Evolutionary conservation across 805 yeast species (phyloP), one percentile per base, ranked within the genome.

Genomic region (Lipomyces japonicus): DNA sequence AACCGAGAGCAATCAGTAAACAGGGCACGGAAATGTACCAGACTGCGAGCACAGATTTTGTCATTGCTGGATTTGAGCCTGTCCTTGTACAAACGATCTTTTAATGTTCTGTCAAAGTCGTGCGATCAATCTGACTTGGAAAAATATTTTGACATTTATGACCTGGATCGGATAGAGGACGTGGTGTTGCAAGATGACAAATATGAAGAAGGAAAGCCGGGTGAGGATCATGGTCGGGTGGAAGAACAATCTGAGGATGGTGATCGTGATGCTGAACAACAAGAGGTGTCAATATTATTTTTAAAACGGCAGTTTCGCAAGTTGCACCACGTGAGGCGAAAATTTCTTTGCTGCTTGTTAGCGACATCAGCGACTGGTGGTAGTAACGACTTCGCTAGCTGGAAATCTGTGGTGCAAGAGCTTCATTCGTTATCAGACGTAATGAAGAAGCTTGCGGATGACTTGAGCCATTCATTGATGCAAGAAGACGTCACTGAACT

Each of bases 281-380:
- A 19, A 16, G 30, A 38, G 4, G 36, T 36, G 18, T 50, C 53
- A 2, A 26, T 57, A 6, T 37, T 24, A 24, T 26, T 43, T 16
- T 39, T 59, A 14, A 59, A 59, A 22, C 39, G 24, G 16, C 50
- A 44, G 35, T 57, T 54, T 26, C 46, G 53, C 4, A 34, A 46
- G 18, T 34, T 60, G 10, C 62, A 50, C 19, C 48, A 51, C 23
- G 44, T 40, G 2, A 51, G 63, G 4, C 53, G 59, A 21, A 51
- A 50, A 21, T 21, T 59, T 9, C 36, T 60, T 5, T 60, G 63
- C 51, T 50, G 58, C 22, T 42, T 60, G 23, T 42, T 60, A 19
- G 61, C 63, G 4, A 42, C 48, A 37, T 48, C 51, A 7, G 58
- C 62, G 9, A 19, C 37, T 3, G 60, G 62, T 2, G 58, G 47